Conservation (phyloP, 176 grass and related monocot species). For the Musa acuminata region DNA sequence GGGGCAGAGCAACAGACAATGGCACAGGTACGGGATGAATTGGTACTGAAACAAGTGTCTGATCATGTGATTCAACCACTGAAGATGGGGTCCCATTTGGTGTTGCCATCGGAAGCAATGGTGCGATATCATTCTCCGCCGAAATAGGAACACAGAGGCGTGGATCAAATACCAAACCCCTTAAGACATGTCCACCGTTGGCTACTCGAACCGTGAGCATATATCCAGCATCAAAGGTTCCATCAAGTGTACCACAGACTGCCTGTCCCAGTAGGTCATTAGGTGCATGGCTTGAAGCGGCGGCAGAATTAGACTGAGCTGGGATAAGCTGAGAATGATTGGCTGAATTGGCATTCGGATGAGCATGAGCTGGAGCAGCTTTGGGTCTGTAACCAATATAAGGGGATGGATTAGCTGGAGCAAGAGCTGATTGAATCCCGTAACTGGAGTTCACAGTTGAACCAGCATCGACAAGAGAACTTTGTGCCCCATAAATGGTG, state of each 20-base stretch:
- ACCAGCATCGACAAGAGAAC: background rate
- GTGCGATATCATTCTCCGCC: constrained; percentile 24
- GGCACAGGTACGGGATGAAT: background rate
- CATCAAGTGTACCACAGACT: constrained; percentile 21
- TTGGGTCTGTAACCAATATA: background rate
- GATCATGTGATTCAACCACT: background rate
- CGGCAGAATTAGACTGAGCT: background rate
- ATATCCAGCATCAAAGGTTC: constrained; percentile 24
- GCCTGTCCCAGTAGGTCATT: constrained; percentile 13
- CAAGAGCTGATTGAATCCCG: background rate
- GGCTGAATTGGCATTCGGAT: background rate
- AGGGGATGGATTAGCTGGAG: background rate
- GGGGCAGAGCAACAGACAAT: constrained; percentile 15
- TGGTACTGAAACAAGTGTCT: background rate
- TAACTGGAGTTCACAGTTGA: background rate
- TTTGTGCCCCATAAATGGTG: constrained; percentile 1
- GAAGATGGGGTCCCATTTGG: background rate
- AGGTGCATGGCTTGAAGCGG: background rate
- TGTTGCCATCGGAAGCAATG: constrained; percentile 18
- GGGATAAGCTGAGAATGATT: background rate
- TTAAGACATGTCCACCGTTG: constrained; percentile 12
- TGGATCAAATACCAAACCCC: constrained; percentile 29
- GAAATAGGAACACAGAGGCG: constrained; percentile 18
- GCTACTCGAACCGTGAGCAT: constrained; percentile 20
- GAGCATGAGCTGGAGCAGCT: background rate